phyloP scores from a whole-genome alignment of 78 protist species.

The Bigelowiella natans region DNA sequence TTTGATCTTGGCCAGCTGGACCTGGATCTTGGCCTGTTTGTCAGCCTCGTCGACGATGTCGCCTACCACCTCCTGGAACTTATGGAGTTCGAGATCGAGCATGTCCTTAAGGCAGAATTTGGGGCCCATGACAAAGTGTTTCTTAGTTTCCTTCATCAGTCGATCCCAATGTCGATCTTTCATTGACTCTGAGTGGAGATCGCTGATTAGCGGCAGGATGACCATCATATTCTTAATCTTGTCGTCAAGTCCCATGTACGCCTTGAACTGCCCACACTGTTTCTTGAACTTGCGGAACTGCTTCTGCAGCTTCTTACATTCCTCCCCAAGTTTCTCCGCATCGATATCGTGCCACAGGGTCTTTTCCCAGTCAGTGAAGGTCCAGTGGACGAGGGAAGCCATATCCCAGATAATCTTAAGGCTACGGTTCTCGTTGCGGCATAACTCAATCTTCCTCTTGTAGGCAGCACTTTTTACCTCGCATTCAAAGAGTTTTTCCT shows the following conservation, averaged over 20 bases:
- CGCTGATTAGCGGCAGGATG: slow-evolving; percentile 53
- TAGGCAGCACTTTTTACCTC: background rate
- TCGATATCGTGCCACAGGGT: slow-evolving; percentile 53
- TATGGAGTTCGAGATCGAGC: slow-evolving; percentile 48
- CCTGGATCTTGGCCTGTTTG: slow-evolving; percentile 15
- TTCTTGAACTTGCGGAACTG: background rate
- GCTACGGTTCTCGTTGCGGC: slow-evolving; percentile 13
- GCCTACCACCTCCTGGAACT: slow-evolving; percentile 47
- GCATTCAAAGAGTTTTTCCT: slow-evolving; percentile 55
- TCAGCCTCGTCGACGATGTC: slow-evolving; percentile 37
- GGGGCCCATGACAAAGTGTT: slow-evolving; percentile 23
- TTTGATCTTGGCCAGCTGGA: slow-evolving; percentile 13
- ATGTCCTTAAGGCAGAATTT: slow-evolving; percentile 46
- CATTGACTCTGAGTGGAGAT: slow-evolving; percentile 57
- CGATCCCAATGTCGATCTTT: slow-evolving; percentile 76
- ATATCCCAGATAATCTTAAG: slow-evolving; percentile 54
- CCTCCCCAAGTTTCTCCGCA: slow-evolving; percentile 34
- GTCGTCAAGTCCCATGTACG: slow-evolving; percentile 39
- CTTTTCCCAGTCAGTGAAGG: slow-evolving; percentile 16
- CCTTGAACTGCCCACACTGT: slow-evolving; percentile 21
- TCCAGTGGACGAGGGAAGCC: slow-evolving; percentile 18
- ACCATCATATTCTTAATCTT: slow-evolving; percentile 38
- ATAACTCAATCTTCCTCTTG: slow-evolving; percentile 12
- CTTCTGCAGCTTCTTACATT: slow-evolving; percentile 31
- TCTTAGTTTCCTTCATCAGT: slow-evolving; percentile 45